These are phyloP conservation scores for Didymella arachidicola DNA, from an alignment of 2,329 filamentous ascomycete genomes.

Conservation along the genomic window DNA sequence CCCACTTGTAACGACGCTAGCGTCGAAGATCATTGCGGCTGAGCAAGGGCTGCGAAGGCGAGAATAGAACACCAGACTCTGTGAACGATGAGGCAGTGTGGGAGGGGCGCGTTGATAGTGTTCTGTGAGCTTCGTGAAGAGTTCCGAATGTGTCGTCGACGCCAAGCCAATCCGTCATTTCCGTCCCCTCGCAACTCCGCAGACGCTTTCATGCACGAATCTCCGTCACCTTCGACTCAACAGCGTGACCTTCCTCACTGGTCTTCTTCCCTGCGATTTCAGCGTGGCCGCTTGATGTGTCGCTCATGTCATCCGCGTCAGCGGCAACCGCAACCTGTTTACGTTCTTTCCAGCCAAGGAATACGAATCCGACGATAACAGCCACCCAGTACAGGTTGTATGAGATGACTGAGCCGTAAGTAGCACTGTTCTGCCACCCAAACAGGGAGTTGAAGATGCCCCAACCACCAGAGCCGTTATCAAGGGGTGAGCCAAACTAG, in stretches of 20 bases:
- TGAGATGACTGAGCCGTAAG: slow-evolving; percentile 83
- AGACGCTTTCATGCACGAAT: slow-evolving; percentile 13
- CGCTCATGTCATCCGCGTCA: slow-evolving; percentile 15
- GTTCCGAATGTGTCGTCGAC: neutral
- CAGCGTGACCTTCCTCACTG: slow-evolving; percentile 22
- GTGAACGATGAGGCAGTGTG: neutral
- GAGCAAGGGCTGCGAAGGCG: slow-evolving; percentile 1
- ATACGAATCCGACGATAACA: slow-evolving; percentile 70
- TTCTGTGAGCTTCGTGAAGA: neutral
- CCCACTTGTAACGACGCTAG: slow-evolving; percentile 4
- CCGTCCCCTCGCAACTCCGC: neutral
- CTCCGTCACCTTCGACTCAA: slow-evolving; percentile 26
- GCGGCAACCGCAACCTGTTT: slow-evolving; percentile 35
- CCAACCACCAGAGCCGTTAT: slow-evolving; percentile 80
- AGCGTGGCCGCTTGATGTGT: slow-evolving; percentile 28
- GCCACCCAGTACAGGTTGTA: slow-evolving; percentile 89
- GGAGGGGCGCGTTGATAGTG: neutral
- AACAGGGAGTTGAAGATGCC: slow-evolving; percentile 86
- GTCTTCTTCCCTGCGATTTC: slow-evolving; percentile 29
- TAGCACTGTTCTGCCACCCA: slow-evolving; percentile 88
- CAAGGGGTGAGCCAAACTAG: slow-evolving; percentile 77
- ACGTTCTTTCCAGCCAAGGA: slow-evolving; percentile 72
- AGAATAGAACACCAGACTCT: slow-evolving; percentile 4
- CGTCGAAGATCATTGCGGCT: slow-evolving; percentile 9
- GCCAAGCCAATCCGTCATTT: neutral